These are phyloP conservation scores for Boletus rubescentipes DNA, from an alignment of 768 basidiomycete genomes.

Conservation along the genomic window DNA sequence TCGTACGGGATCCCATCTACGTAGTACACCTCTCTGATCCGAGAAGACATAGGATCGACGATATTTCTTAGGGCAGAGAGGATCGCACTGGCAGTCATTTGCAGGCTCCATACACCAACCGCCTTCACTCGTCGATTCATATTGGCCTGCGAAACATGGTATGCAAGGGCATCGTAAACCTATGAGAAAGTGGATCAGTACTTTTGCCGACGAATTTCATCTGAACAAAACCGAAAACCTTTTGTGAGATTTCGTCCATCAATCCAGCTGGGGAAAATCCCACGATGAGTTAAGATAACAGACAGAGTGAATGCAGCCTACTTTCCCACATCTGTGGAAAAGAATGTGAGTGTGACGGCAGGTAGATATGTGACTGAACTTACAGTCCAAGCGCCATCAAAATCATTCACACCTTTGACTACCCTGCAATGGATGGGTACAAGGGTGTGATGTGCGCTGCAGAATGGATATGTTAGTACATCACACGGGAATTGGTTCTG, in stretches of 20 bases:
- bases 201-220: background rate
- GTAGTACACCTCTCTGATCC: slow-evolving; percentile 30
- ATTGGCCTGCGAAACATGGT: slow-evolving; percentile 90
- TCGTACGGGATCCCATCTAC: slow-evolving; percentile 34
- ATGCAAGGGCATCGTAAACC: slow-evolving; percentile 90
- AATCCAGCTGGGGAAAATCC: slow-evolving; percentile 69
- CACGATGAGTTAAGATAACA: slow-evolving; percentile 1
- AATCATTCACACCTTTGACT: slow-evolving; percentile 78
- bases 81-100: slow-evolving; percentile 88
- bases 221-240: slow-evolving; percentile 43
- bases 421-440: slow-evolving; percentile 93
- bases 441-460: slow-evolving; percentile 87
- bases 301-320: slow-evolving; percentile 37
- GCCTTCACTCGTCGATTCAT: slow-evolving; percentile 87
- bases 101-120: slow-evolving; percentile 92
- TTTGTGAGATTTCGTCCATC: slow-evolving; percentile 85
- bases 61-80: slow-evolving; percentile 73
- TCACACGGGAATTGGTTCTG: background rate
- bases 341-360: slow-evolving; percentile 4
- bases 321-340: slow-evolving; percentile 84
- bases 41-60: slow-evolving; percentile 60
- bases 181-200: slow-evolving; percentile 27
- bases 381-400: slow-evolving; percentile 97
- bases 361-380: slow-evolving; percentile 31
- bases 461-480: slow-evolving; percentile 4